Conservation (phyloP, 108 stramenopile species). For the Conticribra guillardii region DNA sequence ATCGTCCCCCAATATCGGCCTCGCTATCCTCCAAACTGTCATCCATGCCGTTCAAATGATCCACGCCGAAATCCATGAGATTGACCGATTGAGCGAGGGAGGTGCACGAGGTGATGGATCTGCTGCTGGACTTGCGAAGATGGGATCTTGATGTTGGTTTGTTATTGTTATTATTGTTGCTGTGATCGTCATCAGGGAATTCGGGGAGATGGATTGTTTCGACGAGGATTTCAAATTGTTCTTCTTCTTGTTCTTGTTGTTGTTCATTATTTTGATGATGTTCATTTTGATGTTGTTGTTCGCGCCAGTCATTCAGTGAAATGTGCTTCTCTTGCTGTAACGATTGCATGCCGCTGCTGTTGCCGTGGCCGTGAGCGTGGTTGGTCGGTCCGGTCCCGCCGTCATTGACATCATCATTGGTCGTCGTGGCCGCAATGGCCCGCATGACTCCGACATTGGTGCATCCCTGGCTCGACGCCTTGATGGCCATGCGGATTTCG, state of each 20-base stretch:
- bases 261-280: background rate
- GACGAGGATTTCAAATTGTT: background rate
- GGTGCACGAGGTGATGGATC: background rate
- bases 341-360: background rate
- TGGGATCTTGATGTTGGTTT: background rate
- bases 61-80: constrained; percentile 14
- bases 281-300: background rate
- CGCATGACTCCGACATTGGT: constrained; percentile 28
- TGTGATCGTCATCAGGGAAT: background rate
- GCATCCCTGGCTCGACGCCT: constrained; percentile 15
- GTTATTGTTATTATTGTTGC: background rate
- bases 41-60: background rate
- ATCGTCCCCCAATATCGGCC: too few relatives aligned
- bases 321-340: background rate
- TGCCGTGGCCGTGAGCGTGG: background rate
- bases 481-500: constrained; percentile 28
- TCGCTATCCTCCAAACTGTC: too few relatives aligned
- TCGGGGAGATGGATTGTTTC: background rate
- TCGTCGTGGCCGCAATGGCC: constrained; percentile 5
- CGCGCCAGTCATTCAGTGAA: background rate
- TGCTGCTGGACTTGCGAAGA: background rate
- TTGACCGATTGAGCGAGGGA: constrained; percentile 3
- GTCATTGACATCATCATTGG: background rate
- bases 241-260: background rate
- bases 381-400: background rate